phyloP scores from a whole-genome alignment of 129 eudicot species.

The Artemisia tridentata region DNA sequence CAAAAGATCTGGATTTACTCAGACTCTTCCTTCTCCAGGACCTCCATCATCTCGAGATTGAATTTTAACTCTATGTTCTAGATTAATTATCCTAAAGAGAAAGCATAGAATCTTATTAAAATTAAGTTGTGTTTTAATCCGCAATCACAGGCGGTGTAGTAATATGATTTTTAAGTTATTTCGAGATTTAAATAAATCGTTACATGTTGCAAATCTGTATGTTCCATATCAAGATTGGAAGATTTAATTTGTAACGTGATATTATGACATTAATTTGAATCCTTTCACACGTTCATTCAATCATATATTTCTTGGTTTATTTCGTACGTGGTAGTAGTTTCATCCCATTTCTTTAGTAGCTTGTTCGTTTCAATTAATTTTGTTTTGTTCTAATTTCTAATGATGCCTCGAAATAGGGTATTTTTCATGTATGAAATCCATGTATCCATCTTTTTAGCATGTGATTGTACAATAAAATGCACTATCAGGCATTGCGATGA shows the following conservation, averaged over 20 bases:
- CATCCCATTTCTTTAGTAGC: too few relatives aligned
- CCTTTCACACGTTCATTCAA: too few relatives aligned
- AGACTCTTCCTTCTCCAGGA: slow-evolving; percentile 16
- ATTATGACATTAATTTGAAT: neutral
- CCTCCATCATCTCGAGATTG: slow-evolving; percentile 9
- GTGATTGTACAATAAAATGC: too few relatives aligned
- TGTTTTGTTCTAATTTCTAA: too few relatives aligned
- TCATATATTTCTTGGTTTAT: too few relatives aligned
- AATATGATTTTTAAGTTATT: neutral
- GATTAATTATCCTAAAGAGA: neutral
- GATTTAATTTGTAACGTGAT: neutral
- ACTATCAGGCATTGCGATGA: too few relatives aligned
- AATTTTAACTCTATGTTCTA: slow-evolving; percentile 3
- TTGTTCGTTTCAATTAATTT: too few relatives aligned
- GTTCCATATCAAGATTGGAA: neutral
- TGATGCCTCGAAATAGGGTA: too few relatives aligned
- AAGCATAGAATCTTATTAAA: neutral
- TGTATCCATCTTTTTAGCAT: too few relatives aligned
- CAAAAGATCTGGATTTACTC: slow-evolving; percentile 20
- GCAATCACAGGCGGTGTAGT: neutral
- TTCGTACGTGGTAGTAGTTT: too few relatives aligned
- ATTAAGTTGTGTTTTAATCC: slow-evolving; percentile 10
- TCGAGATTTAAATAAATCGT: slow-evolving; percentile 9
- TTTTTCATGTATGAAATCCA: too few relatives aligned
- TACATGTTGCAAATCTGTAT: neutral